A percentile compares a stretch with the other conserved stretches of the same genome.
Conservation (phyloP, 2,329 filamentous ascomycete genomes). For the Phoma sp. region DNA sequence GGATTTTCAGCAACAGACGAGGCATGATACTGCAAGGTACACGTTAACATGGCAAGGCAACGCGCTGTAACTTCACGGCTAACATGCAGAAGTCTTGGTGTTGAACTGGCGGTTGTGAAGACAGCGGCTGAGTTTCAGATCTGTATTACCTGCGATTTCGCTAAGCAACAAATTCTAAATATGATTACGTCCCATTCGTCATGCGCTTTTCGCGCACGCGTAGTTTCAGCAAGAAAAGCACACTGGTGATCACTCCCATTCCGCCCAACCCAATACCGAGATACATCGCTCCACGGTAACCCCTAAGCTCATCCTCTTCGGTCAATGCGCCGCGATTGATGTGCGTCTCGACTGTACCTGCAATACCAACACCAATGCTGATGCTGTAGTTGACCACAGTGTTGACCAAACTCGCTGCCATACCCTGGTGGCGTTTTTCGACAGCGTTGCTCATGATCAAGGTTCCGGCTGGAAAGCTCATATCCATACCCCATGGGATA, state of each 20-base stretch:
- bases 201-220: constrained; percentile 9
- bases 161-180: too few species aligned
- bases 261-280: constrained; percentile 48
- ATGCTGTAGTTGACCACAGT: constrained; percentile 55
- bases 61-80: too few species aligned
- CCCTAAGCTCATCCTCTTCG: constrained; percentile 39
- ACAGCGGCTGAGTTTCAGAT: too few species aligned
- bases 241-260: constrained; percentile 33
- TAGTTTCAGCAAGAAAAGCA: constrained; percentile 35
- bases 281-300: constrained; percentile 52
- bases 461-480: constrained; percentile 52
- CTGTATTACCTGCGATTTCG: not conserved
- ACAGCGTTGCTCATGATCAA: constrained; percentile 51
- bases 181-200: not conserved
- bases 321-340: constrained; percentile 44
- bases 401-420: constrained; percentile 51
- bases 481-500: constrained; percentile 52
- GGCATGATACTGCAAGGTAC: too few species aligned
- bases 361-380: constrained; percentile 53
- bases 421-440: constrained; percentile 50
- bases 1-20: too few species aligned
- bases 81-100: too few species aligned
- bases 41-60: too few species aligned
- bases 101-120: too few species aligned
- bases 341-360: constrained; percentile 52